Evolutionary conservation across 208 protist species (phyloP), one percentile per base, ranked within the genome.

Genomic region (Acanthamoeba sp.): DNA sequence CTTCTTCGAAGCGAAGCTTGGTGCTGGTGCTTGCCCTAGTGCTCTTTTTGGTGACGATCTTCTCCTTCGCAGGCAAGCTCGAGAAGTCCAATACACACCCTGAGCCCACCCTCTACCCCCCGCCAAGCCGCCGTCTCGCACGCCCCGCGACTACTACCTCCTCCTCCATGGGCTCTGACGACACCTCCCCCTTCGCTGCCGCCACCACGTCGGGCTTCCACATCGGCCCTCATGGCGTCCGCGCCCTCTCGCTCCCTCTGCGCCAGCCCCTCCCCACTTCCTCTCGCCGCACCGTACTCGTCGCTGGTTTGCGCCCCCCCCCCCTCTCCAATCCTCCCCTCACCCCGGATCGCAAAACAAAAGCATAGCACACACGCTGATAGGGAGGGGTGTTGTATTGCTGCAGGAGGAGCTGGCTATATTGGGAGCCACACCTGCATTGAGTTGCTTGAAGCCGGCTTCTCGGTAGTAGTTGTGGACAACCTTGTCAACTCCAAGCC

Each of bases 361-460:
- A n/a, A n/a, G n/a, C n/a, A n/a, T n/a, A n/a, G n/a, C n/a, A n/a
- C n/a, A n/a, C n/a, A n/a, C n/a, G n/a, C n/a, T n/a, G n/a, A n/a
- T n/a, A n/a, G n/a, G n/a, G n/a, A n/a, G n/a, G n/a, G n/a, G n/a
- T n/a, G n/a, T 38, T 34, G 14, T 29, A 40, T 24, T 78, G 27
- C 29, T 32, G 22, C 84, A 91, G 99, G 99, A 62, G 99, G 99
- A 27, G 98, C 98, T 29, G 99, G 99, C 14, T 99, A 99, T 96
- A 99, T 99, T 94, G 99, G 99, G 4, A 98, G 96, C n/a, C 99
- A 99, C 95, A 99, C 99, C 52, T 97, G 98, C 18, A 95, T 99
- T 10, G 97, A 99, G 95, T 93, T 99, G 18, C 95, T 99, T 18
- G 96, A 98, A 22, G 89, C 95, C 1, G 93, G 95, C 9, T 98